These are phyloP conservation scores for Gilbertella persicaria DNA, from an alignment of 371 early-diverging fungal genomes.

Conservation along the genomic window DNA sequence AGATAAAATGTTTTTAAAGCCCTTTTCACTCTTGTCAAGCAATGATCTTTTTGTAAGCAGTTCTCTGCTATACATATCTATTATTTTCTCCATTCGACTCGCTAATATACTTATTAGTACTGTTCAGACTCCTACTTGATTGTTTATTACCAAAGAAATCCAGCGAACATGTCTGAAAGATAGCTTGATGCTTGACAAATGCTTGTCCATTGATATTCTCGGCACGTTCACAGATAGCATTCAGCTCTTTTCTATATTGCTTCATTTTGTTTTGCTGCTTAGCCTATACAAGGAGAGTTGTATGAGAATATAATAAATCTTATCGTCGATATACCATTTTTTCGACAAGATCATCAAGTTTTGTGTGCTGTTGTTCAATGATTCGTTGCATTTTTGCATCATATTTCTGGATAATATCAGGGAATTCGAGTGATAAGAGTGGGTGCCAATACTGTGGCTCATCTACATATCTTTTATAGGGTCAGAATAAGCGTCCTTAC, in stretches of 20 bases:
- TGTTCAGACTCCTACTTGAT: neutral
- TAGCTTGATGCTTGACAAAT: slow-evolving; percentile 17
- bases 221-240: slow-evolving; percentile 18
- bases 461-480: slow-evolving; percentile 39
- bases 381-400: slow-evolving; percentile 32
- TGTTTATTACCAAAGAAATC: slow-evolving; percentile 29
- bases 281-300: slow-evolving; percentile 12
- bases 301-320: neutral
- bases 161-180: slow-evolving; percentile 42
- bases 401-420: slow-evolving; percentile 33
- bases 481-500: neutral
- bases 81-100: slow-evolving; percentile 18
- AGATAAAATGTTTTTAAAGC: slow-evolving; percentile 21
- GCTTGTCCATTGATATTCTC: slow-evolving; percentile 16
- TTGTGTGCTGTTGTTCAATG: slow-evolving; percentile 23
- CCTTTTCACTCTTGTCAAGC: slow-evolving; percentile 12
- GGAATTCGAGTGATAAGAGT: slow-evolving; percentile 25
- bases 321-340: slow-evolving; percentile 28
- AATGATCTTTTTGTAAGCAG: slow-evolving; percentile 25
- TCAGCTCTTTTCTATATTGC: slow-evolving; percentile 21
- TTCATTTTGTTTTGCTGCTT: slow-evolving; percentile 45
- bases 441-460: slow-evolving; percentile 53
- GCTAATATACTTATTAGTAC: slow-evolving; percentile 3
- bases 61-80: slow-evolving; percentile 37
- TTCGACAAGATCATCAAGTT: slow-evolving; percentile 21